Evolutionary conservation across 2,329 filamentous ascomycete species (phyloP).

Genomic region (Endocalyx cinctus): DNA sequence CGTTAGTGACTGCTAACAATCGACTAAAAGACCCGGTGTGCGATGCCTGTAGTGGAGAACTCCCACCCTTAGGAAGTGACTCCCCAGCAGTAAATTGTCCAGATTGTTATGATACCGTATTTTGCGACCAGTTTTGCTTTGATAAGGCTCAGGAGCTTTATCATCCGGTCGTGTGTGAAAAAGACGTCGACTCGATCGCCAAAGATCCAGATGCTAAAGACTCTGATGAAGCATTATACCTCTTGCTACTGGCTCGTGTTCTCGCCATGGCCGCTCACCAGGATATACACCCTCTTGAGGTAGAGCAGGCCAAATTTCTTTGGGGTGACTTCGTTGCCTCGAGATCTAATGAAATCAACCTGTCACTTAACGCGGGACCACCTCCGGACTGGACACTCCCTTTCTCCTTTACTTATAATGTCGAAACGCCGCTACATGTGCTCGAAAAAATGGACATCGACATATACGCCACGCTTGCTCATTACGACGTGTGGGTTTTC

Average conservation of each 20-base stretch:
- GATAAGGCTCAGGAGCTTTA: slow-evolving; percentile 54
- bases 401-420: slow-evolving; percentile 73
- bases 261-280: slow-evolving; percentile 61
- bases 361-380: slow-evolving; percentile 49
- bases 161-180: slow-evolving; percentile 62
- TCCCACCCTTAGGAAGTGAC: slow-evolving; percentile 55
- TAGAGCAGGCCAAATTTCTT: slow-evolving; percentile 61
- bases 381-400: slow-evolving; percentile 64
- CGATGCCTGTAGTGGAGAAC: slow-evolving; percentile 76
- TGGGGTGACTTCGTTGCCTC: slow-evolving; percentile 63
- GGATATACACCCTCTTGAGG: slow-evolving; percentile 57
- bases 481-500: slow-evolving; percentile 75
- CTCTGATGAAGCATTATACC: slow-evolving; percentile 57
- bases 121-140: slow-evolving; percentile 58
- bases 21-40: slow-evolving; percentile 81
- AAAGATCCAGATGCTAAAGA: slow-evolving; percentile 59
- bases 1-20: slow-evolving; percentile 84
- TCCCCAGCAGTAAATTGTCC: slow-evolving; percentile 49
- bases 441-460: slow-evolving; percentile 83
- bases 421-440: slow-evolving; percentile 70
- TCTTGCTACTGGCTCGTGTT: slow-evolving; percentile 57
- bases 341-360: slow-evolving; percentile 47
- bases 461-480: slow-evolving; percentile 55
- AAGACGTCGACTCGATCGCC: slow-evolving; percentile 60
- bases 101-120: slow-evolving; percentile 62